Evolutionary conservation across 129 eudicot species (phyloP), one percentile per base, ranked within the genome.

Genomic region (Scalesia atractyloides): DNA sequence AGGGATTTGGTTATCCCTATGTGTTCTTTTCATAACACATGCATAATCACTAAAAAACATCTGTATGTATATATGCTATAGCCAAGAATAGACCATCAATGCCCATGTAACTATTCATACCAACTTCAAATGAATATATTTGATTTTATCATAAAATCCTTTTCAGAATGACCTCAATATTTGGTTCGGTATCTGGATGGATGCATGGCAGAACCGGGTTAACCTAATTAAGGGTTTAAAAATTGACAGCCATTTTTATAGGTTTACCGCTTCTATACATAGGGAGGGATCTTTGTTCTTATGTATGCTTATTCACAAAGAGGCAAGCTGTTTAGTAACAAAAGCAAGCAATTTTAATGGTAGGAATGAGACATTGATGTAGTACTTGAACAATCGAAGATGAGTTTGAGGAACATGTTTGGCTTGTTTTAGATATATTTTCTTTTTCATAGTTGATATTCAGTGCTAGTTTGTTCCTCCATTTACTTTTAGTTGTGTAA

Each of bases 331-430:
- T 94, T 94, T 66, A 84, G 78, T 6, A 90, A 88, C 80, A 94
- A 94, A 83, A 81, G 98, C 68, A 94, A 94, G 87, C 98, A 88
- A 84, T 94, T 71, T 76, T 88, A 77, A 34, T 70, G 47, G 61
- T 64, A 76, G 81, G 82, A 79, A 61, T 74, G 70, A 80, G 66
- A 65, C 52, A 60, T 68, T 76, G 75, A 56, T 83, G 87, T 86
- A 77, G 69, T 77, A 76, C 85, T n/a, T n/a, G n/a, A n/a, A n/a
- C n/a, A n/a, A n/a, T 62, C 78, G 67, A 69, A 13, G 84, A 69
- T 82, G 85, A 58, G 50, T 48, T 7, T 6, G 51, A 52, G 73
- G 59, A 75, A 53, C 60, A 70, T 78, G 73, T 17, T 60, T 17
- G 16, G 48, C 57, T 10, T 77, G 48, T n/a, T 77, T 69, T 77